phyloP scores from a whole-genome alignment of 179 eudicot genomes.

The Silene vulgaris region DNA sequence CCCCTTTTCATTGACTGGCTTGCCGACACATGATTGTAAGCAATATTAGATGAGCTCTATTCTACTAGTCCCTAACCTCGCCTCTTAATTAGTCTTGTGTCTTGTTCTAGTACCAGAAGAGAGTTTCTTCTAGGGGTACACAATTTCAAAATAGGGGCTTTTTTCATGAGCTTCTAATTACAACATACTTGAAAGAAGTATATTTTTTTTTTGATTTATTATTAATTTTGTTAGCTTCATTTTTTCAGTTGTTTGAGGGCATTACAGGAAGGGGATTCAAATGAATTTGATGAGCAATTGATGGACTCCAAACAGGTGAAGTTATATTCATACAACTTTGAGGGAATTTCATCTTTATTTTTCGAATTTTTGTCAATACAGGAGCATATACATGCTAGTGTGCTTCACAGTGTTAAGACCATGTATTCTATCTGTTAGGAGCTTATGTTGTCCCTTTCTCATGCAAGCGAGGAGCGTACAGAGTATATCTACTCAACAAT shows the following conservation, averaged over 20 bases:
- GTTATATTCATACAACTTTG: not conserved
- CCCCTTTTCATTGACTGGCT: not conserved
- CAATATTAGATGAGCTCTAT: not conserved
- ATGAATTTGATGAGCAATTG: slow-evolving; percentile 54
- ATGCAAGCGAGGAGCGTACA: slow-evolving; percentile 86
- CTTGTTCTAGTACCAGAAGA: not conserved
- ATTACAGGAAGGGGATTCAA: slow-evolving; percentile 69
- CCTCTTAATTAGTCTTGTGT: slow-evolving; percentile 1
- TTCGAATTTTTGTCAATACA: slow-evolving; percentile 1
- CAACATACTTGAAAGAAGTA: slow-evolving; percentile 10
- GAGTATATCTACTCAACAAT: slow-evolving; percentile 69
- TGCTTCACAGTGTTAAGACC: slow-evolving; percentile 6
- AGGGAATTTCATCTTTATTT: slow-evolving; percentile 5
- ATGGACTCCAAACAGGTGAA: slow-evolving; percentile 79
- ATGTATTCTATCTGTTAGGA: slow-evolving; percentile 37
- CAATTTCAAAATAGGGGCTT: not conserved
- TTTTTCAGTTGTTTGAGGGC: slow-evolving; percentile 74
- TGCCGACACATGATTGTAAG: not conserved
- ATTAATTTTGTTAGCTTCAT: slow-evolving; percentile 14
- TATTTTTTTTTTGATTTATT: slow-evolving; percentile 9
- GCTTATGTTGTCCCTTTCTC: slow-evolving; percentile 67
- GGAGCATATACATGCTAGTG: not conserved
- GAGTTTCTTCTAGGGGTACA: not conserved
- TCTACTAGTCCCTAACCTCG: slow-evolving; percentile 8
- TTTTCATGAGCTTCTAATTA: not conserved